Conservation (phyloP, 2,329 filamentous ascomycete species). For the Aphanocladium album region DNA sequence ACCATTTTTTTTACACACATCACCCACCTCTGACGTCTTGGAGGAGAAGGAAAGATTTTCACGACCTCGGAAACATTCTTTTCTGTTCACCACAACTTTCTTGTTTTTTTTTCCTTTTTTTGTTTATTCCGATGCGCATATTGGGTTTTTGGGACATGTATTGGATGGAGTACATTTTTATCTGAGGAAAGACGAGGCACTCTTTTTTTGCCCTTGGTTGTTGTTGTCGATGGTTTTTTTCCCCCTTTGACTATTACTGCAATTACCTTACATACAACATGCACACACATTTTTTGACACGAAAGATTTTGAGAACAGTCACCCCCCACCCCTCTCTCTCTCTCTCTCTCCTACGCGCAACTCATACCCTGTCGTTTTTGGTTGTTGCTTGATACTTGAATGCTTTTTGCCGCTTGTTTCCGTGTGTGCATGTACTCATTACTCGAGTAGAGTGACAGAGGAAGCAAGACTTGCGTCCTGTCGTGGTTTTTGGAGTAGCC, state of each 20-base stretch:
- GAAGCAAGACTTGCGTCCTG: no score
- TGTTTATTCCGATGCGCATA: constrained; percentile 6
- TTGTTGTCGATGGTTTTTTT: background rate
- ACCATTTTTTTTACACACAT: constrained; percentile 13
- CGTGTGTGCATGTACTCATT: no score
- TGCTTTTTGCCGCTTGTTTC: no score
- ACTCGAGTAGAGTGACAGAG: no score
- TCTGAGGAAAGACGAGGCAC: background rate
- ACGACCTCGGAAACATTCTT: constrained; percentile 24
- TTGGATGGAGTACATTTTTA: constrained; percentile 38
- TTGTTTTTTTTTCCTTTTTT: constrained; percentile 21
- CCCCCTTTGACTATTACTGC: background rate
- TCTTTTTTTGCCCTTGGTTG: constrained; percentile 14
- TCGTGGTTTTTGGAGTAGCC: no score
- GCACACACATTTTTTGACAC: background rate
- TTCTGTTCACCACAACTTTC: constrained; percentile 2
- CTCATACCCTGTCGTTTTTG: no score
- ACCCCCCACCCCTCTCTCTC: background rate
- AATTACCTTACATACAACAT: constrained; percentile 9
- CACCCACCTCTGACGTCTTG: constrained; percentile 27
- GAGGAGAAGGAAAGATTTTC: constrained; percentile 20
- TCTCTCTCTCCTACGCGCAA: no score
- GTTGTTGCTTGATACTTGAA: no score
- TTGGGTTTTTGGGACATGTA: constrained; percentile 27
- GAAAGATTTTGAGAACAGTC: no score